A percentile compares a stretch with the other conserved stretches of the same genome.
phyloP scores from a whole-genome alignment of 208 protist species.

The Leishmania guyanensis region DNA sequence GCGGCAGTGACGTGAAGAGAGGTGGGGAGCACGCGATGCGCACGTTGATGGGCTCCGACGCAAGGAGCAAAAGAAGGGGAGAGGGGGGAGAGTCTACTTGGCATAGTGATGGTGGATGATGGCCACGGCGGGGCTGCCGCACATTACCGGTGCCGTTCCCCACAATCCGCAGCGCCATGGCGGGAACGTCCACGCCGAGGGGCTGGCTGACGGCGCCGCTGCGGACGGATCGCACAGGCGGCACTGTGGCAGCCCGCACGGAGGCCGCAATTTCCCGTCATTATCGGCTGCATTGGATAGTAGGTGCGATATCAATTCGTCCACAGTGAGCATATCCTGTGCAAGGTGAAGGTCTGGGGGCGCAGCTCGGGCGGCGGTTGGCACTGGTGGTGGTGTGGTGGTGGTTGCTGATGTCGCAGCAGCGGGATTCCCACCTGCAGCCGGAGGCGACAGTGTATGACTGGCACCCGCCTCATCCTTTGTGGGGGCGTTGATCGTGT shows the following conservation, averaged over 20 bases:
- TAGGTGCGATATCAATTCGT: slow-evolving; percentile 34
- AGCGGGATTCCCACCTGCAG: not conserved
- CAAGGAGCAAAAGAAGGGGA: not conserved
- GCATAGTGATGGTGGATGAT: slow-evolving; percentile 67
- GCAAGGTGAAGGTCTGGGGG: not conserved
- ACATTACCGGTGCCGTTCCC: slow-evolving; percentile 18
- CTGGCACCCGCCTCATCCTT: not conserved
- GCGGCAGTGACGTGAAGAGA: not conserved
- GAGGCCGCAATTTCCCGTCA: slow-evolving; percentile 13
- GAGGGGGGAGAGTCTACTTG: not conserved
- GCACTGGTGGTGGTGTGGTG: not conserved
- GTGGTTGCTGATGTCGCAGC: not conserved
- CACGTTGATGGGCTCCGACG: not conserved
- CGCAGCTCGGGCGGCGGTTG: not conserved
- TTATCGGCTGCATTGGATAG: slow-evolving; percentile 11
- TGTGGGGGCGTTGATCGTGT: not conserved
- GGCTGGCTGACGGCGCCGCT: not conserved
- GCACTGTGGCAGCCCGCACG: slow-evolving; percentile 47
- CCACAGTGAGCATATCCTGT: slow-evolving; percentile 37
- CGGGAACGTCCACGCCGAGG: not conserved
- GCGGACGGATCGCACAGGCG: slow-evolving; percentile 20
- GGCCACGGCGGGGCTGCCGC: slow-evolving; percentile 43
- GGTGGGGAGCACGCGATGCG: no score
- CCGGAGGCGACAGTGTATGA: not conserved
- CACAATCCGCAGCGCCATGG: not conserved